Evolutionary conservation across 768 basidiomycete genomes (phyloP).

Genomic region (Boletus rubroflammeus): DNA sequence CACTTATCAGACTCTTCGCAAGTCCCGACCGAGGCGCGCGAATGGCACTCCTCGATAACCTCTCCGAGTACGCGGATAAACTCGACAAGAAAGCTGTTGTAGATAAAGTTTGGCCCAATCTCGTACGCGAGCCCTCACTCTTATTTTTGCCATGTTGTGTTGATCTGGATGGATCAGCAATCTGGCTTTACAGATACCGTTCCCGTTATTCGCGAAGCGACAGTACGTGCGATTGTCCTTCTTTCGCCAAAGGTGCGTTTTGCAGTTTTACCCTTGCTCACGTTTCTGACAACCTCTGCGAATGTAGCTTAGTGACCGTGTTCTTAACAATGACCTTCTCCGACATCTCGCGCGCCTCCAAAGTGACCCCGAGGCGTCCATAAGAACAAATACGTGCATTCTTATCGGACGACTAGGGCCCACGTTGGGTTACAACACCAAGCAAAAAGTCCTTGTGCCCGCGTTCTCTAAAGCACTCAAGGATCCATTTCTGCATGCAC

Average conservation of each 20-base stretch:
- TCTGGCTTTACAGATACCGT: slow-evolving; percentile 95
- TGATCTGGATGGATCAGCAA: slow-evolving; percentile 51
- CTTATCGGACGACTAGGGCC: slow-evolving; percentile 90
- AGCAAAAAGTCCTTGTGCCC: slow-evolving; percentile 94
- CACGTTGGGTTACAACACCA: slow-evolving; percentile 79
- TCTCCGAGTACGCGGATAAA: slow-evolving; percentile 81
- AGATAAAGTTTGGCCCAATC: slow-evolving; percentile 89
- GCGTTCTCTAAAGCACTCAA: slow-evolving; percentile 89
- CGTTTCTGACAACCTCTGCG: background rate
- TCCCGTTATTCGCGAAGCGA: slow-evolving; percentile 90
- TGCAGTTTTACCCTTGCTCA: background rate
- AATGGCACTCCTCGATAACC: slow-evolving; percentile 87
- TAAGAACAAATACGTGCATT: slow-evolving; percentile 96
- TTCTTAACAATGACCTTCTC: slow-evolving; percentile 95
- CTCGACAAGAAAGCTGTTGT: slow-evolving; percentile 81
- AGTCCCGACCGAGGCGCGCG: slow-evolving; percentile 91
- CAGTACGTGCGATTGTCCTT: slow-evolving; percentile 80
- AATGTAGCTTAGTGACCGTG: slow-evolving; percentile 76
- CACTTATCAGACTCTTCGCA: slow-evolving; percentile 79
- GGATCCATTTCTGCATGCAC: slow-evolving; percentile 87
- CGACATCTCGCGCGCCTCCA: slow-evolving; percentile 92
- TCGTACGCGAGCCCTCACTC: slow-evolving; percentile 45
- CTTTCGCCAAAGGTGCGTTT: slow-evolving; percentile 74
- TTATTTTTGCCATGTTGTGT: background rate
- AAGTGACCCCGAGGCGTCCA: slow-evolving; percentile 88